Evolutionary conservation across 2,329 filamentous ascomycete species (phyloP).

Genomic region (Cordyceps militaris): DNA sequence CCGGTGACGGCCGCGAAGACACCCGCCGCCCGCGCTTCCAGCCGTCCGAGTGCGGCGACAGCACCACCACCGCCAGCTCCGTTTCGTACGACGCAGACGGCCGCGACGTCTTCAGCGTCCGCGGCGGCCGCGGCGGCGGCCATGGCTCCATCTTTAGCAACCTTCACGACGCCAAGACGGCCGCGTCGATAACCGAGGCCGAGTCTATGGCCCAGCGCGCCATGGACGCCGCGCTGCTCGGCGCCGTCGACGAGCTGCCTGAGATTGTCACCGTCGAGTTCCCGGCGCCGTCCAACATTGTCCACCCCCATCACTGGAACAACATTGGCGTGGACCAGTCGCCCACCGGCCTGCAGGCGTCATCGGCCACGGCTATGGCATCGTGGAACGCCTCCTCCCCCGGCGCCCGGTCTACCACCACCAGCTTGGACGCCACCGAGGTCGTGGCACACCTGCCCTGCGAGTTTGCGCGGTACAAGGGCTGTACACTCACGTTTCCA

Average conservation of each 20-base stretch:
- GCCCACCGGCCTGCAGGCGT: background rate
- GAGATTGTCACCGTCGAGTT: background rate
- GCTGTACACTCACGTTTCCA: slow-evolving; percentile 33
- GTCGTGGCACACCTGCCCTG: slow-evolving; percentile 30
- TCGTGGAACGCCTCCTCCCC: background rate
- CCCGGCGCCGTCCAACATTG: background rate
- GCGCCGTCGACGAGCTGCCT: background rate
- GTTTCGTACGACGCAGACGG: background rate
- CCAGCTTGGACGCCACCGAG: background rate
- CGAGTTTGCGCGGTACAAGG: slow-evolving; percentile 34
- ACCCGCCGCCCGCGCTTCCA: background rate
- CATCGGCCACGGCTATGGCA: background rate
- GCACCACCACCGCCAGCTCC: background rate
- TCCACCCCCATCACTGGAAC: background rate
- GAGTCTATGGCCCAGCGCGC: background rate
- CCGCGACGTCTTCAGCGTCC: background rate
- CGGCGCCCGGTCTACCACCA: background rate
- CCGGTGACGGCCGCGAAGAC: background rate
- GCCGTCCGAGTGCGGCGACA: background rate
- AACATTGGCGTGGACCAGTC: background rate
- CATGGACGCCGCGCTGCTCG: background rate
- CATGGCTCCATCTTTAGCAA: background rate
- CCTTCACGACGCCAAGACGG: background rate
- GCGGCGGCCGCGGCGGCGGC: background rate
- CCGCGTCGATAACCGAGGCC: background rate